Evolutionary conservation across 1,284 basidiomycete genomes (phyloP), one percentile per base, ranked within the genome.

Genomic region (Cutaneotrichosporon sp.): DNA sequence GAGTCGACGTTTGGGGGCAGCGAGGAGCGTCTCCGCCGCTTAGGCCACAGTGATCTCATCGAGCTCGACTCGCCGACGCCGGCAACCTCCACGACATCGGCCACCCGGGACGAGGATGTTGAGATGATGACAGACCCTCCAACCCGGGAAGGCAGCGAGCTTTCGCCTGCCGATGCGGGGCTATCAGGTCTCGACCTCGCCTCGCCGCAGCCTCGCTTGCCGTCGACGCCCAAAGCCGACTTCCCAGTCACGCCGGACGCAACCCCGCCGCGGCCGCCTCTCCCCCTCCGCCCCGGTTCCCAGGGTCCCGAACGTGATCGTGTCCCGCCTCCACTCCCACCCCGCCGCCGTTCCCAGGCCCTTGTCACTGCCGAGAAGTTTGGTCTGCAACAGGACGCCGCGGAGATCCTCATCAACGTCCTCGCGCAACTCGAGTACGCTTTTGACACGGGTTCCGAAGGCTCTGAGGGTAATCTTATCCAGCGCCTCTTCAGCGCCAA

Each of bases 391-490:
- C 94, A 98, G 68, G 94, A 98, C 70, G 93, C 97, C 3, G 88
- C 93, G 0, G 94, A 98, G 75, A 97, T 94, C 72, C 88, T 98
- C 83, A 93, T 98, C 75, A 98, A 98, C 65, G 93, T 94, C 76
- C 87, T 98, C 79, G 96, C 96, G 75, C 96, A 98, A 74, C 89
- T 98, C 54, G 93, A 99, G 74, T 87, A 89, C 9, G 93, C 92
- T 0, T 73, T 97, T 42, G 85, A 87, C 12, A 73, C 82, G 55
- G 42, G 42, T 12, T 27, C 31, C 12, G 42, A 82, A 55, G 42
- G 42, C 19, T 27, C 31, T 11, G 42, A 20, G 11, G 38, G 38
- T 78, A 37, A 90, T 62, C 79, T 93, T 10, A 85, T 94, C 45
- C 90, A 91, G 75, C 79, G 90, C 47, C 77, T 94, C 5, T 94